Base-by-base conservation (phyloP, 1,139 yeast species). In the Blastobotrys capitulatus region DNA sequence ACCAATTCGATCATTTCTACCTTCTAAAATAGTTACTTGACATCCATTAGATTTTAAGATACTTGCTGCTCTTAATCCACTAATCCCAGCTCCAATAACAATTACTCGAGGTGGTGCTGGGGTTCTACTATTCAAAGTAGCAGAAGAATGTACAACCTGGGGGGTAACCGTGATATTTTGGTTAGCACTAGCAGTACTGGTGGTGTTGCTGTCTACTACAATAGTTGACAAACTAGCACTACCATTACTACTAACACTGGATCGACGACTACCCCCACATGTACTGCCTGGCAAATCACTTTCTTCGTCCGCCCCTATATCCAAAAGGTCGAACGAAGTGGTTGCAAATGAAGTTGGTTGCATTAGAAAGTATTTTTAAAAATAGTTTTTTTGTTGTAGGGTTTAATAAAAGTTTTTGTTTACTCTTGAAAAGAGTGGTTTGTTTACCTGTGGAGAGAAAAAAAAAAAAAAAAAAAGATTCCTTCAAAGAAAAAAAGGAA, bases 31-130 rank as follows among this genome's bases (percentile, higher is more conserved):
- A 1, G 80, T 61, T 39, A 75, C 68, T 22, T 72, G 66, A 12
- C 75, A 67, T 0, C 77, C 74, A 2, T 69, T 60, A n/a, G 64
- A 59, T 13, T 77, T 63, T 6, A 88, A 71, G 3, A 75, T 77
- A 6, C 80, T 74, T 0, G 94, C 92, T 0, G 95, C 86, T 57
- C 83, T 82, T 39, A 88, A 70, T 0, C 96, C 96, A 0, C 95
- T 69, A 6, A 86, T 79, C 0, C 97, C 96, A 9, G 87, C 95
- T 2, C 97, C 97, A 16, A 50, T 42, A 16, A 50, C 39, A 9
- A 46, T 31, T 1, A 47, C 50, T 37, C 31, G 36, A 41, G 46
- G 34, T 39, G 46, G 27, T 36, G 38, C 15, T 26, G 15, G 22
- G n/a, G 34, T n/a, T 6, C 7, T 22, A 22, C 7, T 22, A 22